A percentile compares a stretch with the other conserved stretches of the same genome.
Evolutionary conservation across 2,329 filamentous ascomycete species (phyloP).

Genomic region (Penicillium sp.): DNA sequence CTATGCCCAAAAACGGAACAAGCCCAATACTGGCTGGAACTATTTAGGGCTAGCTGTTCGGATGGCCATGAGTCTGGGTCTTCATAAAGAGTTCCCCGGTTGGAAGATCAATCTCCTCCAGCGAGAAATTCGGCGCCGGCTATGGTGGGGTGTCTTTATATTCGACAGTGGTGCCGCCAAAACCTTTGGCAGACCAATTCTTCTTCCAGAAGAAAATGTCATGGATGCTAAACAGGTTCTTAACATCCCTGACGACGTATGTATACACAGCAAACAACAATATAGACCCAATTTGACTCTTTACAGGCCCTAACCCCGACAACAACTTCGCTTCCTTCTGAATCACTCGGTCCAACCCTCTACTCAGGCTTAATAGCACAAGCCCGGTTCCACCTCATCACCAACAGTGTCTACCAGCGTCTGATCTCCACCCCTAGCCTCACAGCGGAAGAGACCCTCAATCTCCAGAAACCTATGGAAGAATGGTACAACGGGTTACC

Average conservation of each 20-base stretch:
- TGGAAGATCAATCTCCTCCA: slow-evolving; percentile 45
- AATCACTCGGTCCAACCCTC: slow-evolving; percentile 38
- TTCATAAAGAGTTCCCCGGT: slow-evolving; percentile 49
- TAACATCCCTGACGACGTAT: slow-evolving; percentile 43
- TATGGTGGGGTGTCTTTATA: slow-evolving; percentile 44
- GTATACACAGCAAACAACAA: neutral
- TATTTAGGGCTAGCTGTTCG: slow-evolving; percentile 47
- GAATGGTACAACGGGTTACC: slow-evolving; percentile 42
- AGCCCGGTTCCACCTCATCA: slow-evolving; percentile 40
- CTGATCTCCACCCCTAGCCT: slow-evolving; percentile 42
- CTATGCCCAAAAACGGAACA: slow-evolving; percentile 49
- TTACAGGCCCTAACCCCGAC: slow-evolving; percentile 32
- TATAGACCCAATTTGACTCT: slow-evolving; percentile 1
- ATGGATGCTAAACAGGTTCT: slow-evolving; percentile 44
- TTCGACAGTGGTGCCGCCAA: slow-evolving; percentile 49
- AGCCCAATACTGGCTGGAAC: slow-evolving; percentile 49
- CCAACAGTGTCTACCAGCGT: slow-evolving; percentile 44
- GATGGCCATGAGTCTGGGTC: slow-evolving; percentile 48
- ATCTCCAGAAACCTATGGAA: slow-evolving; percentile 41
- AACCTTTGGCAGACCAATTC: slow-evolving; percentile 48
- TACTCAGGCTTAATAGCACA: slow-evolving; percentile 43
- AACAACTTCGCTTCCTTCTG: slow-evolving; percentile 35
- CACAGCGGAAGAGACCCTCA: slow-evolving; percentile 39
- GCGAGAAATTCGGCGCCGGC: slow-evolving; percentile 38
- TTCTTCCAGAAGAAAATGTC: slow-evolving; percentile 42